Evolutionary conservation across 805 yeast genomes (phyloP), one percentile per base, ranked within the genome.

Genomic region (Torulaspora indica): DNA sequence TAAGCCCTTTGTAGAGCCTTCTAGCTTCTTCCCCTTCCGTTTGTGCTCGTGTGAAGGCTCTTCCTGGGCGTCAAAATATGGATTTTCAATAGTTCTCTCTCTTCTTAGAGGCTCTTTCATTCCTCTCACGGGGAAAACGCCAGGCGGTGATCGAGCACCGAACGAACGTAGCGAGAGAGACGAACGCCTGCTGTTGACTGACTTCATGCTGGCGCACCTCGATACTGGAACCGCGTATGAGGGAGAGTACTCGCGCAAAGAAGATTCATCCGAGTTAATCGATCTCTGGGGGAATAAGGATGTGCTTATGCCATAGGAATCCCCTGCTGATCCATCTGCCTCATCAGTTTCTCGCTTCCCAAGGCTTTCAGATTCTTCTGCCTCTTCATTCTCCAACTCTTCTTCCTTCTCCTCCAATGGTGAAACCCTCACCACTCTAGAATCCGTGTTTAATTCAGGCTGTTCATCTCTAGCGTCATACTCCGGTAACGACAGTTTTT

Each of bases 381-480:
- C 40, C 33, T 42, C 40, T 8, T 12, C 33, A 13, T 37, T 42
- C 24, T 42, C 40, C 14, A 35, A 29, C 27, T 43, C 47, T 7
- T 47, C 50, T 12, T 35, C 38, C 17, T 28, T 32, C 27, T 47
- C 46, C 20, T 50, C 47, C 5, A 20, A 23, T 0, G 66, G 47
- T 30, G 66, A 48, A 7, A 74, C 68, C 47, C 85, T 73, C 2
- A 85, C 84, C 8, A 85, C 91, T 67, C 93, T 75, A 4, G 91
- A 83, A 61, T 85, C 95, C 69, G 77, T 73, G 54, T 80, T 81
- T 47, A 83, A 65, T 55, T 82, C 85, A 3, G 95, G 93, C 53
- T 83, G 91, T 61, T 85, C 93, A 63, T 85, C 95, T 53, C 79
- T 74, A 42, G 79, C 79, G 32, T 82, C 91, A 54, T 75, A 84